phyloP scores from a whole-genome alignment of 192 early-diverging fungal genomes.

The Podochytrium sp. region DNA sequence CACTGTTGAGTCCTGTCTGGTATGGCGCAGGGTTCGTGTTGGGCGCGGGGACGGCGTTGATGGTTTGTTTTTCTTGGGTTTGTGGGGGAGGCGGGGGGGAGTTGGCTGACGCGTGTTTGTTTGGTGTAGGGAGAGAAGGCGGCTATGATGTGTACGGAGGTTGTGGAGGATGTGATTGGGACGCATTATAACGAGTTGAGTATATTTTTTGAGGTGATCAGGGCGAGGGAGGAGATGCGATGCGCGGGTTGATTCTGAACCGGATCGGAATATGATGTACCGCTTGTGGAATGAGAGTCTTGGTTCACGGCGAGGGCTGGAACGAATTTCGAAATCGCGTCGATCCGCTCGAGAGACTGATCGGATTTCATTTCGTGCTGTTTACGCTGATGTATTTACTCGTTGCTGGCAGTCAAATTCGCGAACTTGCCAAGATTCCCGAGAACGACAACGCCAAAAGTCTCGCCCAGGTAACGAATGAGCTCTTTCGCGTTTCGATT shows the following conservation, averaged over 20 bases:
- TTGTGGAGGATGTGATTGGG: conserved; percentile 95
- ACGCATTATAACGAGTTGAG: conserved; percentile 91
- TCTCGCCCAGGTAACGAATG: conserved; percentile 19
- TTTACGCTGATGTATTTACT: neutral
- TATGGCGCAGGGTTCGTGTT: conserved; percentile 83
- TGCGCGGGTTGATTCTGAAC: too few species aligned
- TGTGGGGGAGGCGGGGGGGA: neutral
- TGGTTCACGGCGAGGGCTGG: too few species aligned
- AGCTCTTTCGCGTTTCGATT: conserved; percentile 1
- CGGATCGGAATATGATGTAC: too few species aligned
- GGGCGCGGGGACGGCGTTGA: conserved; percentile 81
- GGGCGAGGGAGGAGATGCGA: too few species aligned
- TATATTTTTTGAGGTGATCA: too few species aligned
- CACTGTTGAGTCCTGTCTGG: conserved; percentile 84
- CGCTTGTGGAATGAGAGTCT: too few species aligned
- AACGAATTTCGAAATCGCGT: too few species aligned
- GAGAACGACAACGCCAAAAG: conserved; percentile 56
- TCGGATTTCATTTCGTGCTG: neutral
- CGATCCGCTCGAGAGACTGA: too few species aligned
- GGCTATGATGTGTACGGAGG: conserved; percentile 99
- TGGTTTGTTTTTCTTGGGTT: conserved; percentile 48
- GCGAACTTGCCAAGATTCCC: conserved; percentile 76
- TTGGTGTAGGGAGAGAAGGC: conserved; percentile 71
- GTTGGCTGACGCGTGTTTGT: neutral
- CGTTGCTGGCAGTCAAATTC: conserved; percentile 61